These are phyloP conservation scores for Raphanus sativus DNA, from an alignment of 345 rosid genomes.

Conservation along the genomic window DNA sequence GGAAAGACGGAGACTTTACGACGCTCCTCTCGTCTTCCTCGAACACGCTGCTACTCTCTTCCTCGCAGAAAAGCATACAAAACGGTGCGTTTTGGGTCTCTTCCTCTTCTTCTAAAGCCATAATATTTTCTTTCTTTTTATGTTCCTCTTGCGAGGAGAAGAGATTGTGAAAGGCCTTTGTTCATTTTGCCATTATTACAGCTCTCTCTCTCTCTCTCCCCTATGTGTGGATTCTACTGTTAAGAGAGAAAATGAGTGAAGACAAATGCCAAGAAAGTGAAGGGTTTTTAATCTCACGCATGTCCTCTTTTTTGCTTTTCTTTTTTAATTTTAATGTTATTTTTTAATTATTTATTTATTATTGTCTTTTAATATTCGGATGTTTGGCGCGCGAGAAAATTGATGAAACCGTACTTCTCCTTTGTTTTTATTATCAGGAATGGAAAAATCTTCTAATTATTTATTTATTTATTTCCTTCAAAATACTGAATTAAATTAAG, in stretches of 20 bases:
- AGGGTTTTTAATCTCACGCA: constrained; percentile 65
- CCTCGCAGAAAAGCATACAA: constrained; percentile 66
- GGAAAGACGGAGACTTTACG: constrained; percentile 37
- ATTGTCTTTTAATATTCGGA: constrained; percentile 30
- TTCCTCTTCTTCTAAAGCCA: constrained; percentile 55
- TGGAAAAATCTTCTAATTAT: not conserved
- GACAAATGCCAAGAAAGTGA: constrained; percentile 43
- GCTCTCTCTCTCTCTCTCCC: not conserved
- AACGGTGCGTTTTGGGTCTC: constrained; percentile 40
- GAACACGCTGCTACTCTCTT: constrained; percentile 38
- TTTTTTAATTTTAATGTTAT: not conserved
- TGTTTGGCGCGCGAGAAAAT: constrained; percentile 42
- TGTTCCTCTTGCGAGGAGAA: constrained; percentile 50
- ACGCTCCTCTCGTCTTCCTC: not conserved
- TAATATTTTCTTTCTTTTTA: not conserved
- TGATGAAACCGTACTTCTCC: constrained; percentile 38
- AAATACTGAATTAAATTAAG: not conserved
- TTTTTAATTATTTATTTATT: not conserved
- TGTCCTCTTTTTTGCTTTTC: constrained; percentile 32
- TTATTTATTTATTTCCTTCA: not conserved
- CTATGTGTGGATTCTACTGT: not conserved
- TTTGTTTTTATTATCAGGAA: constrained; percentile 39
- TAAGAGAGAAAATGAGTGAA: not conserved
- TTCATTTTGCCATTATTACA: constrained; percentile 59
- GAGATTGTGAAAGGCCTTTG: constrained; percentile 42